These are phyloP conservation scores for Thamnidium elegans DNA, from an alignment of 192 early-diverging fungal species.

Conservation along the genomic window DNA sequence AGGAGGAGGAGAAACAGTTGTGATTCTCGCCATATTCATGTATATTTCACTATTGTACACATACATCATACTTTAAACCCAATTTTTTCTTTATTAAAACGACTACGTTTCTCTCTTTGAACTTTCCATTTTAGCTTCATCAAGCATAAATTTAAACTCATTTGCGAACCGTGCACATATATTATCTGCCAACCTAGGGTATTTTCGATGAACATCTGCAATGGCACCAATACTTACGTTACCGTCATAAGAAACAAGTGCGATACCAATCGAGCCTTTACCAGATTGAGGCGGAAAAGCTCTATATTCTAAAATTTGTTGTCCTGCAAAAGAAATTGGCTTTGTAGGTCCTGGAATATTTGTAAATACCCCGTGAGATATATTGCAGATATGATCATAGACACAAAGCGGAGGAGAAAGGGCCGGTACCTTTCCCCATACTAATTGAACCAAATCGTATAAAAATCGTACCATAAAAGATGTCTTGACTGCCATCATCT, in stretches of 20 bases:
- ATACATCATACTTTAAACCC: too few species aligned
- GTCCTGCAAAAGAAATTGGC: conserved; percentile 31
- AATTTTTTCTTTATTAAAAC: too few species aligned
- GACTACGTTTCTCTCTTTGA: not conserved
- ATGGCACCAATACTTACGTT: conserved; percentile 24
- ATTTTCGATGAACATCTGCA: conserved; percentile 20
- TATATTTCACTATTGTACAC: too few species aligned
- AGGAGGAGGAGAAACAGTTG: too few species aligned
- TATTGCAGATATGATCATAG: conserved; percentile 1
- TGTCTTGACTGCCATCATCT: conserved; percentile 26
- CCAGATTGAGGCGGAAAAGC: conserved; percentile 23
- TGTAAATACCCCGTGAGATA: conserved; percentile 32
- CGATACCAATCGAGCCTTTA: conserved; percentile 30
- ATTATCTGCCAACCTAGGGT: conserved; percentile 8
- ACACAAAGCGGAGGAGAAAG: not conserved
- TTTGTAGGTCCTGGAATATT: conserved; percentile 33
- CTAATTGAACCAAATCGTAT: conserved; percentile 11
- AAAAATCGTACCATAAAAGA: conserved; percentile 14
- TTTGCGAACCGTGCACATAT: conserved; percentile 12
- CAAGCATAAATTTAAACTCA: conserved; percentile 16
- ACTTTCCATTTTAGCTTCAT: conserved; percentile 16
- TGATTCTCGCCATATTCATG: too few species aligned
- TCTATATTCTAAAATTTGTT: conserved; percentile 24
- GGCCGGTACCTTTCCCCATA: conserved; percentile 11
- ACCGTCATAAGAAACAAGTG: conserved; percentile 28